These are phyloP conservation scores for Xerocomus amazonicus DNA, from an alignment of 1,284 basidiomycete species.

Conservation along the genomic window DNA sequence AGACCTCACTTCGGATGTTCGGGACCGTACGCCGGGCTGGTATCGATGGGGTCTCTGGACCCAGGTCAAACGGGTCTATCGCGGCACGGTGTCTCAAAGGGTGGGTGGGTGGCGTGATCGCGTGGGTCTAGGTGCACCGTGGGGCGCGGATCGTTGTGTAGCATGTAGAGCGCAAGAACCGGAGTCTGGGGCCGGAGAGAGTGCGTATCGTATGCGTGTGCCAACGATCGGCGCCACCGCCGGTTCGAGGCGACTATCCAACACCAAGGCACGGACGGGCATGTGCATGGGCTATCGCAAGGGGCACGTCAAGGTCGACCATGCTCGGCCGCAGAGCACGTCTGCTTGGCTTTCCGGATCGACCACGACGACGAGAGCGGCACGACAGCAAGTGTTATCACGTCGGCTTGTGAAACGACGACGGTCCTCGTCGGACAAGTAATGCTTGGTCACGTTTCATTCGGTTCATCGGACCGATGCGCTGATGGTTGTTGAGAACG, in stretches of 20 bases:
- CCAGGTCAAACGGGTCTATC: conserved; percentile 4
- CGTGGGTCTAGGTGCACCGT: no score
- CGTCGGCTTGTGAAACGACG: conserved; percentile 8
- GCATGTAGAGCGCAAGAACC: neutral
- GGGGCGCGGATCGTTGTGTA: neutral
- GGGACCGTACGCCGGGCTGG: neutral
- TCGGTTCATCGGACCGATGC: conserved; percentile 1
- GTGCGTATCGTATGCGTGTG: conserved; percentile 3
- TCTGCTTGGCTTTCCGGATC: conserved; percentile 1
- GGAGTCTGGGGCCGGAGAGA: neutral
- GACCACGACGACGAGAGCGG: conserved; percentile 6
- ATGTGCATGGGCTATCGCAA: neutral
- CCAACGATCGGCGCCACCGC: conserved; percentile 20
- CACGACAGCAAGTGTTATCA: neutral
- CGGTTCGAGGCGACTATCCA: neutral
- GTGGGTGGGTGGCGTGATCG: conserved; percentile 12
- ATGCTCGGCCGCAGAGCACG: conserved; percentile 3
- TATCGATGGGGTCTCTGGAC: neutral
- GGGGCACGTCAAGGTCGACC: neutral
- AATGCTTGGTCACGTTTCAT: no score
- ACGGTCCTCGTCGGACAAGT: no score
- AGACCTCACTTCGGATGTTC: neutral
- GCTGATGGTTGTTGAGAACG: no score
- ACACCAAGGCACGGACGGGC: neutral
- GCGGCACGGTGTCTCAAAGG: conserved; percentile 4